These are phyloP conservation scores for Polyporus arcularius DNA, from an alignment of 768 basidiomycete genomes.

Conservation along the genomic window DNA sequence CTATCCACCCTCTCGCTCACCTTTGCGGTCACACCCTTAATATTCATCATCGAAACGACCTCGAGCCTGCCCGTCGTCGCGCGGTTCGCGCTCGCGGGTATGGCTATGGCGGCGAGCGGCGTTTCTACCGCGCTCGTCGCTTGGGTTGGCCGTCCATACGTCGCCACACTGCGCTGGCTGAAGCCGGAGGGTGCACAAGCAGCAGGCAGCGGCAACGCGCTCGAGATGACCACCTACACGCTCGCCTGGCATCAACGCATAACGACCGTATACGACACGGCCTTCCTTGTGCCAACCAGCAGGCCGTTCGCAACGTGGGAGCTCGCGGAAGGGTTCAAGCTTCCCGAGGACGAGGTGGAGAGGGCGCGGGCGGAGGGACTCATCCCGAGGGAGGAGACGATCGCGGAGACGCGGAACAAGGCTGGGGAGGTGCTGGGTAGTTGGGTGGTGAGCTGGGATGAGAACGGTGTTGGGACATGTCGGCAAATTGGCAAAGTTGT, in stretches of 20 bases:
- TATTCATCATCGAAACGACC: constrained; percentile 69
- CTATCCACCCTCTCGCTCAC: constrained; percentile 75
- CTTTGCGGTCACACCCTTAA: constrained; percentile 70
- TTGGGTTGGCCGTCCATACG: constrained; percentile 76
- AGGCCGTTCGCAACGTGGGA: constrained; percentile 84
- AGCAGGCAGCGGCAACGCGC: constrained; percentile 25
- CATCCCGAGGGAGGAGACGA: constrained; percentile 60
- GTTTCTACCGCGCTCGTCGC: constrained; percentile 75
- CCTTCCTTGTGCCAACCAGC: constrained; percentile 64
- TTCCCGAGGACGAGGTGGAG: constrained; percentile 40
- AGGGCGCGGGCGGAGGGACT: constrained; percentile 42
- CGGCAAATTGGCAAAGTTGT: constrained; percentile 61
- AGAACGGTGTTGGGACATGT: constrained; percentile 64
- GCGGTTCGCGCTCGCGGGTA: constrained; percentile 63
- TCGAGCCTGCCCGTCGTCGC: constrained; percentile 72
- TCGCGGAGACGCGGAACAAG: constrained; percentile 71
- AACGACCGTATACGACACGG: constrained; percentile 76
- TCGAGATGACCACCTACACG: constrained; percentile 73
- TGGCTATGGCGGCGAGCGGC: constrained; percentile 71
- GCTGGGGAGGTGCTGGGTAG: constrained; percentile 65
- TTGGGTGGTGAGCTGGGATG: constrained; percentile 79
- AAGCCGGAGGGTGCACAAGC: constrained; percentile 35
- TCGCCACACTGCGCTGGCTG: constrained; percentile 58
- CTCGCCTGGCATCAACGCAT: constrained; percentile 58
- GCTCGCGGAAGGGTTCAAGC: constrained; percentile 54